Conservation (phyloP, 75 land plant genomes). For the Pseudotsuga menziesii region DNA sequence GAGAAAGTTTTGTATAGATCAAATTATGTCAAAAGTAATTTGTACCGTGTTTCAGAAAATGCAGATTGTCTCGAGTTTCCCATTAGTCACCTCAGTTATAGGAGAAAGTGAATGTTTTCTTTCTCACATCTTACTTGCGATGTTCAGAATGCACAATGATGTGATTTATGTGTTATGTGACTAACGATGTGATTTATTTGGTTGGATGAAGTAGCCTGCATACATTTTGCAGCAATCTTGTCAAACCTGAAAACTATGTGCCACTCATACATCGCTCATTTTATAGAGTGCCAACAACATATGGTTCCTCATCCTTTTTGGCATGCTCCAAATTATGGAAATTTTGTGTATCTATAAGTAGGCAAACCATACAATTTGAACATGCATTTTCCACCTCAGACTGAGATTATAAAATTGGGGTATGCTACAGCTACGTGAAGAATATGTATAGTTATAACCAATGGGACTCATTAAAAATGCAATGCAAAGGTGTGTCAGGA, state of each 20-base stretch:
- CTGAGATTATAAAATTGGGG: slow-evolving; percentile 39
- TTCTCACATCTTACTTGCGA: too few relatives aligned
- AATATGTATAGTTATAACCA: slow-evolving; percentile 60
- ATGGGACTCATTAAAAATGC: slow-evolving; percentile 50
- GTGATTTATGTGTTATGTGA: background rate
- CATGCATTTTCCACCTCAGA: slow-evolving; percentile 37
- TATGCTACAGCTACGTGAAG: slow-evolving; percentile 64
- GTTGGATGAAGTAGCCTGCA: slow-evolving; percentile 7
- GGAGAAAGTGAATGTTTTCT: too few relatives aligned
- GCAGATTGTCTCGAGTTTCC: too few relatives aligned
- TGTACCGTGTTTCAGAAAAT: too few relatives aligned
- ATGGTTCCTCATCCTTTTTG: slow-evolving; percentile 58
- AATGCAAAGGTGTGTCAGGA: slow-evolving; percentile 45
- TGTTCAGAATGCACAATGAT: too few relatives aligned
- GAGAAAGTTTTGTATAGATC: too few relatives aligned
- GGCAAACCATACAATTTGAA: slow-evolving; percentile 66
- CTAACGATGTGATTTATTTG: background rate
- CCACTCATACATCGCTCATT: slow-evolving; percentile 75
- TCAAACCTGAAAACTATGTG: slow-evolving; percentile 65
- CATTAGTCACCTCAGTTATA: too few relatives aligned
- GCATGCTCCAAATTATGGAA: slow-evolving; percentile 39
- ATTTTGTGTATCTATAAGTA: slow-evolving; percentile 24
- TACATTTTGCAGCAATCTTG: slow-evolving; percentile 31
- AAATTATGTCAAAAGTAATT: too few relatives aligned
- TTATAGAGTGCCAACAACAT: slow-evolving; percentile 56